phyloP scores from a whole-genome alignment of 441 rosid species.

The Syzygium malaccense region DNA sequence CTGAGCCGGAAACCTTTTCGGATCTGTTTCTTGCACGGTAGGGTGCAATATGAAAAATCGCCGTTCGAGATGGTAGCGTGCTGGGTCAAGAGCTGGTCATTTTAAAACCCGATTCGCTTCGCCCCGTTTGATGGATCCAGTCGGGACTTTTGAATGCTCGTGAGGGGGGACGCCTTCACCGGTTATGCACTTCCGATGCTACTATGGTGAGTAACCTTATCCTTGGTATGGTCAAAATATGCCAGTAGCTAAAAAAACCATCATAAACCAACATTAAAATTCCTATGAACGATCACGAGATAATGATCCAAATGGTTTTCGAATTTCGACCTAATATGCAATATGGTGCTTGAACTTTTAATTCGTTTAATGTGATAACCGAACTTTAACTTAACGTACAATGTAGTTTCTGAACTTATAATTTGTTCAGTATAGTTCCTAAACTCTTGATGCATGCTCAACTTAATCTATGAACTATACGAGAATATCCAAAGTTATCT shows the following conservation, averaged over 20 bases:
- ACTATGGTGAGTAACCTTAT: not conserved
- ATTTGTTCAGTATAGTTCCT: no score
- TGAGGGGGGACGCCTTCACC: no score
- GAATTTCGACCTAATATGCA: no score
- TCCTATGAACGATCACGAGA: not conserved
- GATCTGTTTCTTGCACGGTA: rapidly evolving
- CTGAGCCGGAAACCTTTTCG: rapidly evolving
- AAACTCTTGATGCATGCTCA: no score
- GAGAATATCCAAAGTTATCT: no score
- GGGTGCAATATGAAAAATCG: not conserved
- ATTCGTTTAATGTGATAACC: no score
- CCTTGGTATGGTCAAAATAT: not conserved
- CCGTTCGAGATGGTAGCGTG: not conserved
- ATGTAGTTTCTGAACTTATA: no score
- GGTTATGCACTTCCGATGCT: not conserved
- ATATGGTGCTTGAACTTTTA: no score
- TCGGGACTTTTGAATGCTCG: no score
- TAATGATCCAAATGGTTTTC: no score
- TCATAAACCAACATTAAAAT: not conserved
- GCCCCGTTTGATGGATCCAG: not conserved
- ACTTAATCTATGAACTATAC: no score
- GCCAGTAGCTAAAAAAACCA: not conserved
- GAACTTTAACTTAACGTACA: no score
- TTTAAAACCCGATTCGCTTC: not conserved
- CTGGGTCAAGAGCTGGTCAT: not conserved